These are phyloP conservation scores for Suhomyces wounanorum DNA, from an alignment of 1,139 yeast genomes.

Conservation along the genomic window DNA sequence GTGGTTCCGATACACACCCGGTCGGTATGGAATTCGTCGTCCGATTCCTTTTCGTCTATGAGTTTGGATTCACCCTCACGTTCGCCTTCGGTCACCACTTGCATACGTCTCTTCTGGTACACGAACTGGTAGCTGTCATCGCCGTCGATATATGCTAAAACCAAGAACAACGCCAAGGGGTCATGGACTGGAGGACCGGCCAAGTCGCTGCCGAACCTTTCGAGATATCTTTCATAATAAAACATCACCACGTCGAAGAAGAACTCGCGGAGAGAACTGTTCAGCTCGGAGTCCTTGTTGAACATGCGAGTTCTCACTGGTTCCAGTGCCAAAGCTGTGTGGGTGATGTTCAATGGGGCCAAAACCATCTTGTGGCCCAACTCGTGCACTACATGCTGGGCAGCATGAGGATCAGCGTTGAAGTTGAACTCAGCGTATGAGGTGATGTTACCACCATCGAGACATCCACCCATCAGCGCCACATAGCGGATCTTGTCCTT, in stretches of 20 bases:
- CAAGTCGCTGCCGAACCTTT: slow-evolving; percentile 45
- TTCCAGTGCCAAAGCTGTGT: slow-evolving; percentile 60
- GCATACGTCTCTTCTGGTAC: slow-evolving; percentile 29
- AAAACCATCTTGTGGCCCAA: slow-evolving; percentile 54
- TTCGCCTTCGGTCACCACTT: slow-evolving; percentile 32
- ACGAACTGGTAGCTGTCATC: slow-evolving; percentile 34
- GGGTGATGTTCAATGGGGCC: slow-evolving; percentile 72
- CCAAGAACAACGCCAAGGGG: slow-evolving; percentile 67
- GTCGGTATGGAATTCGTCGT: slow-evolving; percentile 27
- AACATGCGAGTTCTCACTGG: slow-evolving; percentile 41
- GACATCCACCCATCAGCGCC: slow-evolving; percentile 79
- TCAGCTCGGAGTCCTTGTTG: slow-evolving; percentile 17
- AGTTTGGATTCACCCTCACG: slow-evolving; percentile 39
- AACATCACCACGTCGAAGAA: slow-evolving; percentile 59
- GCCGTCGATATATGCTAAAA: slow-evolving; percentile 48
- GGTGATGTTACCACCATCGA: slow-evolving; percentile 48
- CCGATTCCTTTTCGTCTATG: slow-evolving; percentile 22
- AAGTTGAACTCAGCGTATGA: slow-evolving; percentile 77
- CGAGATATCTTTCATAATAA: slow-evolving; percentile 49
- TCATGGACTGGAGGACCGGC: slow-evolving; percentile 83
- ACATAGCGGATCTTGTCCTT: slow-evolving; percentile 48
- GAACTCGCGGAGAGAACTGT: slow-evolving; percentile 50
- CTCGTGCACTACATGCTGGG: slow-evolving; percentile 55
- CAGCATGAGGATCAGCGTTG: slow-evolving; percentile 76
- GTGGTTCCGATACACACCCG: slow-evolving; percentile 44